A percentile compares a stretch with the other conserved stretches of the same genome.
Conservation (phyloP, 306 rosid genomes). For the Prosopis cineraria region DNA sequence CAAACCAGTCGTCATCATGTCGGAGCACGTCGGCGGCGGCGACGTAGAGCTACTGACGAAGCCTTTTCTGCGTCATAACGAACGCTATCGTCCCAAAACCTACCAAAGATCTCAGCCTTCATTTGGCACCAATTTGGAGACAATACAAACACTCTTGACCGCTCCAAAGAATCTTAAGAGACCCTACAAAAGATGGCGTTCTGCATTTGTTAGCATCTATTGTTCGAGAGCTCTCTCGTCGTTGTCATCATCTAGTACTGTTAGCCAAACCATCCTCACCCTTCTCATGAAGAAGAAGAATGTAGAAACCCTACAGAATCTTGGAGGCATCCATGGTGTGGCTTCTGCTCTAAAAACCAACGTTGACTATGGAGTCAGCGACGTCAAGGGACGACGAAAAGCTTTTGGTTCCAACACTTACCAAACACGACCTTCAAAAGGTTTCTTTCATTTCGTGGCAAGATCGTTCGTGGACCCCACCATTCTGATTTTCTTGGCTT, state of each 20-base stretch:
- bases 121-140: background rate
- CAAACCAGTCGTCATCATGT: too few species aligned
- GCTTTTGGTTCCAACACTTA: slow-evolving; percentile 40
- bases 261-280: background rate
- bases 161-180: background rate
- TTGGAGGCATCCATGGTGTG: slow-evolving; percentile 31
- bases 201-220: background rate
- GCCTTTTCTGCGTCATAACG: too few species aligned
- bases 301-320: background rate
- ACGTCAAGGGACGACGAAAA: background rate
- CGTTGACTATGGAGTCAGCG: slow-evolving; percentile 34
- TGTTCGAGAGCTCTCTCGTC: background rate
- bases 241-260: background rate
- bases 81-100: too few species aligned
- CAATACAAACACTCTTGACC: background rate
- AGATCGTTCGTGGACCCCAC: slow-evolving; percentile 32
- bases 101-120: too few species aligned
- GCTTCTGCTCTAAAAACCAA: slow-evolving; percentile 33
- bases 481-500: slow-evolving; percentile 28
- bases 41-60: too few species aligned
- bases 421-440: slow-evolving; percentile 31
- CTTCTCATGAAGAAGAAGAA: background rate
- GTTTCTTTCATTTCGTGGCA: slow-evolving; percentile 38
- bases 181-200: background rate
- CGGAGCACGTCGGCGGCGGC: too few species aligned